phyloP scores from a whole-genome alignment of 164 flowering plant genomes.

The Nymphaea colorata region DNA sequence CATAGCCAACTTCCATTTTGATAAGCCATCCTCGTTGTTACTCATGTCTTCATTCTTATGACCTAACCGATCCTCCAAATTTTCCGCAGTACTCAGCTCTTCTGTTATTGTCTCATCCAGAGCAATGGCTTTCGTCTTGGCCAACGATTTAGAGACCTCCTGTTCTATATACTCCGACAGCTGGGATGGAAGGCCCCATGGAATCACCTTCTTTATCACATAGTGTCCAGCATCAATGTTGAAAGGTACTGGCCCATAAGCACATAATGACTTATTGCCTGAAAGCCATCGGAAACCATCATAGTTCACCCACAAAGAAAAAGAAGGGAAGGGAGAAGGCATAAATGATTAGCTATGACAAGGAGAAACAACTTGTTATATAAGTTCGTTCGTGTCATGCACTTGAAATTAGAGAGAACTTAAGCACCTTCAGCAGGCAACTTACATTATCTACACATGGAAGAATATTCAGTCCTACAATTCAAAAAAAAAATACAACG shows the following conservation, averaged over 20 bases:
- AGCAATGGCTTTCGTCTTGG: constrained; percentile 22
- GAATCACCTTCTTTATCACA: constrained; percentile 45
- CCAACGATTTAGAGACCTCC: constrained; percentile 46
- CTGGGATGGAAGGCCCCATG: constrained; percentile 58
- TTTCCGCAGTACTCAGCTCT: constrained; percentile 13
- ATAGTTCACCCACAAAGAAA: not conserved
- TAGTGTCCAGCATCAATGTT: constrained; percentile 56
- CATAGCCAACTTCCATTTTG: constrained; percentile 28
- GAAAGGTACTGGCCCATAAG: constrained; percentile 28
- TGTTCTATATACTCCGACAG: constrained; percentile 55
- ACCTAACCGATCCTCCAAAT: constrained; percentile 13
- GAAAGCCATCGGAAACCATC: constrained; percentile 3
- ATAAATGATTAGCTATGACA: too few relatives aligned
- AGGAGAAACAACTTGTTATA: too few relatives aligned
- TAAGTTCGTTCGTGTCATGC: too few relatives aligned
- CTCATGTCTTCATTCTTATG: constrained; percentile 19
- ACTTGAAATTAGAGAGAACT: too few relatives aligned
- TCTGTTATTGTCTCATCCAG: constrained; percentile 17
- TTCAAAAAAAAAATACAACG: too few relatives aligned
- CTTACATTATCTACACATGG: too few relatives aligned
- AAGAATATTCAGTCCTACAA: too few relatives aligned
- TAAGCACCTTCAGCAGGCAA: too few relatives aligned
- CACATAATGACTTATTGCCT: constrained; percentile 23
- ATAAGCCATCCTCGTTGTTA: constrained; percentile 60
- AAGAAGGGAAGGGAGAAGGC: not conserved